phyloP scores from a whole-genome alignment of 2,329 filamentous ascomycete species.

The Talaromyces sp. region DNA sequence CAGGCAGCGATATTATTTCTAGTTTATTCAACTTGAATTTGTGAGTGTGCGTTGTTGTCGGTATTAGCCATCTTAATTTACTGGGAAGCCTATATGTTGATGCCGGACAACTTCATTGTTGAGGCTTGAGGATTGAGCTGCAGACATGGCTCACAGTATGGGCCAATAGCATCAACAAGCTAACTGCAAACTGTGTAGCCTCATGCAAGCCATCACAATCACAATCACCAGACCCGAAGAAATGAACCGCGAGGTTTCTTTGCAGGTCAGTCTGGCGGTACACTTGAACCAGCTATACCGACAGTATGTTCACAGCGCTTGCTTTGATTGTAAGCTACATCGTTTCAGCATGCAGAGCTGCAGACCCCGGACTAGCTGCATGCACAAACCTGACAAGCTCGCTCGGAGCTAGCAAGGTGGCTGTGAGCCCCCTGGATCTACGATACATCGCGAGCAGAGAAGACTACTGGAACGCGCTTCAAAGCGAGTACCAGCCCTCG shows the following conservation, averaged over 20 bases:
- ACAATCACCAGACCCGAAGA: background rate
- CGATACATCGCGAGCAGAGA: conserved; percentile 18
- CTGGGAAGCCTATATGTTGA: no score
- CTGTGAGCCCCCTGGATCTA: conserved; percentile 14
- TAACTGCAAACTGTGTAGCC: background rate
- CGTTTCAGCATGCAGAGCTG: background rate
- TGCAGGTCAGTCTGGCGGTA: background rate
- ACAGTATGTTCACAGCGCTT: background rate
- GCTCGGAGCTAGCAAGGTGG: conserved; percentile 13
- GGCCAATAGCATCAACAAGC: background rate
- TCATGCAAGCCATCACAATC: background rate
- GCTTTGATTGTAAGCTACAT: background rate
- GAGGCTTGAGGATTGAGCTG: background rate
- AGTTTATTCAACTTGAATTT: background rate
- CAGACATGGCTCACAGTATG: background rate
- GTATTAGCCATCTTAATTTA: no score
- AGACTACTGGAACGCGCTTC: conserved; percentile 23
- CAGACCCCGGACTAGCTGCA: background rate
- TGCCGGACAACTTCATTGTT: background rate
- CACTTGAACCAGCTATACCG: background rate
- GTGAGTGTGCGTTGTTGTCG: no score
- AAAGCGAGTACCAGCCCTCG: conserved; percentile 21
- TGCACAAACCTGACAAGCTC: conserved; percentile 3
- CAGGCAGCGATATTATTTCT: background rate
- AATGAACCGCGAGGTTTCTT: background rate